These are phyloP conservation scores for Corylus heterophylla DNA, from an alignment of 306 rosid genomes.

Conservation along the genomic window DNA sequence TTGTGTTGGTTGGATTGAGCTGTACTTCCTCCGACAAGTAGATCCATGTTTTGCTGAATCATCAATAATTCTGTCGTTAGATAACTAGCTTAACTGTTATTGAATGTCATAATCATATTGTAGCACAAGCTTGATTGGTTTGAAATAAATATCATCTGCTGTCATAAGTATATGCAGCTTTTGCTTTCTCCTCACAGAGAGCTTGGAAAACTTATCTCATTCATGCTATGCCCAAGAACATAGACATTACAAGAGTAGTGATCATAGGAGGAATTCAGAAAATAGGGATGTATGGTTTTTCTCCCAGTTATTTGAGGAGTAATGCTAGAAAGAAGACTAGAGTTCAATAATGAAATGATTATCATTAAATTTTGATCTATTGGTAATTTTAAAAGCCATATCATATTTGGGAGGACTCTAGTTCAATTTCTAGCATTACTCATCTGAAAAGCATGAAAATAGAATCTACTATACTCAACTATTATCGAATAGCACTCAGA, in stretches of 20 bases:
- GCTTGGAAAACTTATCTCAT: too few species aligned
- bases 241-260: background rate
- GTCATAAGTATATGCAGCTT: background rate
- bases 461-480: background rate
- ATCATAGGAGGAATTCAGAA: background rate
- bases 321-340: too few species aligned
- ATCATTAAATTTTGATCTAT: too few species aligned
- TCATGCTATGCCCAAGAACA: too few species aligned
- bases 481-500: too few species aligned
- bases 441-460: background rate
- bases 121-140: too few species aligned
- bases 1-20: background rate
- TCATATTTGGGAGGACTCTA: too few species aligned
- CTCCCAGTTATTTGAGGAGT: too few species aligned
- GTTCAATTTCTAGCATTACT: too few species aligned
- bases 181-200: background rate
- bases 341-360: too few species aligned
- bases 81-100: background rate
- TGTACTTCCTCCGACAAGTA: background rate
- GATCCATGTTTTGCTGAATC: background rate
- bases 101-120: too few species aligned
- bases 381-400: too few species aligned
- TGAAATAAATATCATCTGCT: background rate
- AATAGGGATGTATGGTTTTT: background rate
- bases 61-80: background rate